phyloP scores from a whole-genome alignment of 345 rosid species.

The Populus nigra region DNA sequence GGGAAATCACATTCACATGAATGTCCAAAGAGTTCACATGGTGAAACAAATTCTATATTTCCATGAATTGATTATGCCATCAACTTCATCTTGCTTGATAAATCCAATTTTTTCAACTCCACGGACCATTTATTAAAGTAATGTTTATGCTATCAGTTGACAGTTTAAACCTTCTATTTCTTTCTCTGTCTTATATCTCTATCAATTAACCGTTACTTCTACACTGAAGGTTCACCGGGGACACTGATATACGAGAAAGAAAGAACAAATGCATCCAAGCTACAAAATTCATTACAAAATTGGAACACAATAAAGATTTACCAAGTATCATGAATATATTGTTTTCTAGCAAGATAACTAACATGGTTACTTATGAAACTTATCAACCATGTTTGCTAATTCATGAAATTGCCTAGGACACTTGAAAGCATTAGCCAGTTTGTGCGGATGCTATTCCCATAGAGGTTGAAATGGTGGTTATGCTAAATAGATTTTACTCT shows the following conservation, averaged over 20 bases:
- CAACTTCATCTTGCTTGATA: not conserved
- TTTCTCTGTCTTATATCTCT: too few species aligned
- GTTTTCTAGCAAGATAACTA: not conserved
- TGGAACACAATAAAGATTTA: too few species aligned
- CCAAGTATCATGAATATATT: not conserved
- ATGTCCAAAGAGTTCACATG: not conserved
- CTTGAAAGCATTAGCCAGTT: not conserved
- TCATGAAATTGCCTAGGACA: not conserved
- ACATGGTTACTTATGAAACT: not conserved
- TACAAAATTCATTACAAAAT: too few species aligned
- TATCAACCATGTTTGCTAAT: not conserved
- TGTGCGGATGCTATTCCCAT: not conserved
- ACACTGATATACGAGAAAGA: too few species aligned
- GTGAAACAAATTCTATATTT: not conserved
- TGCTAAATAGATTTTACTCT: not conserved
- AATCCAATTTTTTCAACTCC: not conserved
- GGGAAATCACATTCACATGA: not conserved
- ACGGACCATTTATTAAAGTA: too few species aligned
- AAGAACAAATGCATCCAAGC: too few species aligned
- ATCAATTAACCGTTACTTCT: too few species aligned
- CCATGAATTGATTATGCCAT: not conserved
- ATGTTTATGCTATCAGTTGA: too few species aligned
- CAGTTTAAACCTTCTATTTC: too few species aligned
- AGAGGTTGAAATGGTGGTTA: not conserved
- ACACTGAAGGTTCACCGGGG: too few species aligned